Percentiles rank a stretch among this genome's conserved stretches.
phyloP scores from a whole-genome alignment of 2,329 filamentous ascomycete species.

The Aspergillus texensis region DNA sequence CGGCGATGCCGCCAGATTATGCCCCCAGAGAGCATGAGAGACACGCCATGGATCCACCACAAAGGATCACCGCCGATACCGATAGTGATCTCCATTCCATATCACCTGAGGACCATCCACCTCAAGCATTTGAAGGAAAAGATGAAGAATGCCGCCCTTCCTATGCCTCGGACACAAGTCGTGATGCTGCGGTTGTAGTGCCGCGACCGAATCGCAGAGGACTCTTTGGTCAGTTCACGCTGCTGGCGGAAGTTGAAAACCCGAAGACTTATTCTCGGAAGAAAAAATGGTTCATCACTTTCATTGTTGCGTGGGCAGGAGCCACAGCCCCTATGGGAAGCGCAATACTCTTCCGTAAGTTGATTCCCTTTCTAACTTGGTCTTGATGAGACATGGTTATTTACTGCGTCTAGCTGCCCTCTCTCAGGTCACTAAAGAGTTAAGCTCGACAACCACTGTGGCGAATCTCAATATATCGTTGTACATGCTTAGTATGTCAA shows the following conservation, averaged over 20 bases:
- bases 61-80: neutral
- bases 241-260: conserved; percentile 78
- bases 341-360: conserved; percentile 78
- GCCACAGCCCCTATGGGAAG: conserved; percentile 81
- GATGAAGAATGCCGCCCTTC: conserved; percentile 22
- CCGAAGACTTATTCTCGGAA: conserved; percentile 71
- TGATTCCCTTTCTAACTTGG: neutral
- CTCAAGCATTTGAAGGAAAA: conserved; percentile 20
- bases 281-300: conserved; percentile 84
- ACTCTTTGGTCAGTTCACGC: conserved; percentile 67
- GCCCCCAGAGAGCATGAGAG: neutral
- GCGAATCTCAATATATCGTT: conserved; percentile 76
- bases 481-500: conserved; percentile 81
- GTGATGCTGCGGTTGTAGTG: conserved; percentile 49
- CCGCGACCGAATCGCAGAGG: conserved; percentile 65
- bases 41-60: neutral
- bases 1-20: neutral
- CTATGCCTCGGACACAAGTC: conserved; percentile 24
- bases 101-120: conserved; percentile 14
- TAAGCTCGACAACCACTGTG: conserved; percentile 65
- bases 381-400: neutral
- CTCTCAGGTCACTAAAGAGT: conserved; percentile 61
- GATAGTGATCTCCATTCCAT: conserved; percentile 21
- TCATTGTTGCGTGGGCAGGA: conserved; percentile 74
- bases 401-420: conserved; percentile 61